Evolutionary conservation across 306 rosid genomes (phyloP), one percentile per base, ranked within the genome.

Genomic region (Canavalia gladiata): DNA sequence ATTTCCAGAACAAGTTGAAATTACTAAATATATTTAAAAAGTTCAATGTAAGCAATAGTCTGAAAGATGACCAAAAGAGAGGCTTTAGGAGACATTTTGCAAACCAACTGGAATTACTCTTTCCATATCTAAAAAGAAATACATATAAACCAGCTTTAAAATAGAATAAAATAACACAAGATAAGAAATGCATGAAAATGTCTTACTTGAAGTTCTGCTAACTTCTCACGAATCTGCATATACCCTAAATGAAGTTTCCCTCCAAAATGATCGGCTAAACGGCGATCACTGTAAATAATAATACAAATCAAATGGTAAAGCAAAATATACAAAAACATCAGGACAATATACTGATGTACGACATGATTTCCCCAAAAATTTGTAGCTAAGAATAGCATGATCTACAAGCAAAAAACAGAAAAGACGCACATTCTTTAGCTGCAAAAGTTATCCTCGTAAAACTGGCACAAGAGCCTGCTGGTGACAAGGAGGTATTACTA

Each of bases 381-480:
- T 87, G 88, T 83, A 87, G 90, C 87, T 85, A 89, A 84, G 80
- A 92, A 90, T 84, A 89, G 92, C 97, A 89, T 82, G 90, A 92
- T 93, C 97, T 89, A 85, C 92, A 90, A 91, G 91, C 91, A 90
- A 82, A 86, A 88, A 92, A 93, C 87, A 94, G 87, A 90, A 91
- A 89, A 92, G 93, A 96, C 99, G 97, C 99, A 94, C 98, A 94
- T 94, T 96, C 97, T 92, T 90, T 94, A 96, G 99, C 98, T 84
- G 99, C 97, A 96, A 90, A 92, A 96, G 98, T 94, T 91, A 94
- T 96, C 99, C 98, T 85, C 98, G 98, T 90, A 96, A 90, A 94
- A 94, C 95, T 92, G 99, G 97, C 95, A 89, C 97, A 94, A 96
- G 89, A 94, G 99, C 97, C 97, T 96, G 99, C 99, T 96, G 99